Base-by-base conservation (phyloP, 2,329 filamentous ascomycete species). In the Geosmithia flava region DNA sequence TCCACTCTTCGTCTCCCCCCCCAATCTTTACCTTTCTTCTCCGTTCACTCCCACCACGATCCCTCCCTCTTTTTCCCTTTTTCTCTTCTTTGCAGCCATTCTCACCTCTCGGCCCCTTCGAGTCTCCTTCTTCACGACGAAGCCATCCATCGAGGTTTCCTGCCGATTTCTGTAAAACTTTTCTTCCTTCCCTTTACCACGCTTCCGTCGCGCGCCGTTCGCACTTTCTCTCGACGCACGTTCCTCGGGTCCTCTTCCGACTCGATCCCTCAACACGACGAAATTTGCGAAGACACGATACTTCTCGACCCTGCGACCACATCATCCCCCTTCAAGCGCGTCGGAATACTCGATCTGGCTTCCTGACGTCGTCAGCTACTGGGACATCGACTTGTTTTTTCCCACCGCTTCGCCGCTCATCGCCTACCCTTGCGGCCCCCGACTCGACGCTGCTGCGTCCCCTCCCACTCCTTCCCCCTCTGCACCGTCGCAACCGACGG, bases 41-140 rank as follows among this genome's bases (percentile, higher is more conserved):
- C 58, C 13, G 56, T 58, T 53, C 58, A 54, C 52, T 59, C 19
- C 59, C 58, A 60, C 58, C 59, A 64, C 33, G 33, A 37, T 37
- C 33, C 33, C 33, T 37, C 33, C 33, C 11, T 13, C 11, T 37
- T 37, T 37, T 37, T 60, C 56, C 54, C 13, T 53, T 30, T 45
- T 53, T 30, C 41, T 42, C 29, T 56, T 53, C 42, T 33, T 42
- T 45, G 40, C 19, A 29, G 39, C 48, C 42, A 44, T 47, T 47
- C 45, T 42, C 45, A 47, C 48, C 46, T 45, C 23, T 42, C 23
- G 40, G 43, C 16, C 42, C 29, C 29, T 8, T 47, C 44, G 39
- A 44, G 16, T 19, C 43, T 47, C 27, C 17, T 16, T 41, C 49
- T 42, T 43, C 30, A n/a, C 10, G 33, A 13, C 33, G 11, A 37